Conservation (phyloP, 2,329 filamentous ascomycete species). For the Saccharata proteae region DNA sequence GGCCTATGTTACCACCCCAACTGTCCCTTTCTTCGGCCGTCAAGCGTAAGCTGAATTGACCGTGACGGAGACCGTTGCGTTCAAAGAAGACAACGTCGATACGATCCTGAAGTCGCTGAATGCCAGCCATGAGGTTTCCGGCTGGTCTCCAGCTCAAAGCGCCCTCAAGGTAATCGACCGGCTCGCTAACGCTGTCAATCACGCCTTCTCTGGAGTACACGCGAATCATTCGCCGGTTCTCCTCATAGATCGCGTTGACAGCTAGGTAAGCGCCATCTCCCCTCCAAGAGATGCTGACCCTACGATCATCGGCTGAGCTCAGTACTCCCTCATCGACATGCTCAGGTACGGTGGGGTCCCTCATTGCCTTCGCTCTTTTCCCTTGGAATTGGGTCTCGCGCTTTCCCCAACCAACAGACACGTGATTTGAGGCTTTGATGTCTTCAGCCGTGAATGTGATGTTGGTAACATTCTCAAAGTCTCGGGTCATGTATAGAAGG, state of each 20-base stretch:
- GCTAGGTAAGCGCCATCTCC: conserved; percentile 89
- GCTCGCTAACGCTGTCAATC: conserved; percentile 87
- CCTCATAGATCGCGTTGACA: conserved; percentile 64
- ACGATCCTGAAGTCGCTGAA: conserved; percentile 58
- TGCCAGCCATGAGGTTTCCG: conserved; percentile 80
- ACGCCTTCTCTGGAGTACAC: conserved; percentile 85
- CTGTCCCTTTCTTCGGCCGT: conserved; percentile 45
- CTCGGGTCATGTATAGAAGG: conserved; percentile 82
- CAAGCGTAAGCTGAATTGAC: conserved; percentile 72
- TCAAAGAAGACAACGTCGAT: conserved; percentile 90
- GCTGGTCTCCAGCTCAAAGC: conserved; percentile 82
- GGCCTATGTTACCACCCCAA: conserved; percentile 45
- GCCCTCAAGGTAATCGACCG: conserved; percentile 81
- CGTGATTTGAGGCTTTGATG: conserved; percentile 78
- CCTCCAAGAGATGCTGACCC: conserved; percentile 74
- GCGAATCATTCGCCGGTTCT: conserved; percentile 63
- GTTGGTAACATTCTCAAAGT: conserved; percentile 74
- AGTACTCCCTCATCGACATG: conserved; percentile 73
- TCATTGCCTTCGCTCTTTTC: conserved; percentile 70
- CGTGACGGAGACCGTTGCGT: conserved; percentile 91
- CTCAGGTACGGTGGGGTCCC: conserved; percentile 91
- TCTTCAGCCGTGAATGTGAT: conserved; percentile 62
- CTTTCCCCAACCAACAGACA: conserved; percentile 96
- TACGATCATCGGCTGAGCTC: conserved; percentile 60
- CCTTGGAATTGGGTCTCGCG: conserved; percentile 97